phyloP scores from a whole-genome alignment of 164 flowering plant genomes.

The Santalum album region DNA sequence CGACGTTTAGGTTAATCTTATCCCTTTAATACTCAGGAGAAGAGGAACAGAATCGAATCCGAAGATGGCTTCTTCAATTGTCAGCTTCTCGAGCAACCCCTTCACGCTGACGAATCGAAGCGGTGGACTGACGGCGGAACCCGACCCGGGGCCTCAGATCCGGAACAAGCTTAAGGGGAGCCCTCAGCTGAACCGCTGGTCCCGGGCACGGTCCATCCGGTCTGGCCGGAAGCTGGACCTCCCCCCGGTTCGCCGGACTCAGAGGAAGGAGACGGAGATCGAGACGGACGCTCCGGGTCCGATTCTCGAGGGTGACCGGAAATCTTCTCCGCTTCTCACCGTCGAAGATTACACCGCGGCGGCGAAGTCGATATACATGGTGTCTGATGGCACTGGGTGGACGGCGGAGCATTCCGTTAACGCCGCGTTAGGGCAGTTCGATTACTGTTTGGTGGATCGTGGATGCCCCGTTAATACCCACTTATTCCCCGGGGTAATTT shows the following conservation, averaged over 20 bases:
- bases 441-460: constrained; percentile 73
- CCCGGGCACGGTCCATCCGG: constrained; percentile 65
- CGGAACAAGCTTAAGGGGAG: constrained; percentile 43
- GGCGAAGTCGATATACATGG: constrained; percentile 69
- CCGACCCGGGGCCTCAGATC: constrained; percentile 17
- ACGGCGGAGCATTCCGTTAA: constrained; percentile 82
- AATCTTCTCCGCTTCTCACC: background rate
- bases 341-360: background rate
- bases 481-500: constrained; percentile 72
- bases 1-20: too few relatives aligned
- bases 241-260: constrained; percentile 15
- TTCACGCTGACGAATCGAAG: constrained; percentile 5
- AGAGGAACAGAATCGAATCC: background rate
- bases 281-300: background rate
- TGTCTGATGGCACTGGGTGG: constrained; percentile 96
- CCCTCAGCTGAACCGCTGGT: constrained; percentile 71
- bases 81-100: constrained; percentile 3
- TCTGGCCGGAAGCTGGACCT: constrained; percentile 68
- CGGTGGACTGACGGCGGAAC: constrained; percentile 7
- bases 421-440: constrained; percentile 93
- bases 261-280: constrained; percentile 1
- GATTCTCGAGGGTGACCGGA: constrained; percentile 1
- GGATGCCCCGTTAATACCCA: constrained; percentile 79
- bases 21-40: background rate
- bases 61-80: constrained; percentile 5